Conservation (phyloP, 1,284 basidiomycete genomes). For the Pholiota adiposa region DNA sequence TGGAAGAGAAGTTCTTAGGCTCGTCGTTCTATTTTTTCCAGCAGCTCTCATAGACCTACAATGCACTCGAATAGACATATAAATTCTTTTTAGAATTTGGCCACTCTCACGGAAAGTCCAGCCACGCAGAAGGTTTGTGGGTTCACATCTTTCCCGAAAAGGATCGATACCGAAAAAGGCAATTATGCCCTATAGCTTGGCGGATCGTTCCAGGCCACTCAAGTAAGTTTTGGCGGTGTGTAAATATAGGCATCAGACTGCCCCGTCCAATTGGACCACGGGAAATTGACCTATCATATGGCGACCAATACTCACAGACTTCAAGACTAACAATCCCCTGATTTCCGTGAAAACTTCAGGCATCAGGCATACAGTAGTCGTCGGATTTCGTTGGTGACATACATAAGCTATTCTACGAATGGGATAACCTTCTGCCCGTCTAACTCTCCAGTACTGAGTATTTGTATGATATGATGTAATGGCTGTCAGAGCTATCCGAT, state of each 20-base stretch:
- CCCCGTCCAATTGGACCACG: neutral
- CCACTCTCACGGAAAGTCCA: neutral
- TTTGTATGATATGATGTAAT: neutral
- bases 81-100: neutral
- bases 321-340: too few relatives aligned
- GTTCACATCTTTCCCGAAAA: conserved; percentile 6
- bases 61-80: neutral
- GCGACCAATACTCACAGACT: too few relatives aligned
- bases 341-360: too few relatives aligned
- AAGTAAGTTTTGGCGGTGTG: neutral
- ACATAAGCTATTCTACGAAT: too few relatives aligned
- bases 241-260: neutral
- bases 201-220: neutral
- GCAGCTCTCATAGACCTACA: neutral
- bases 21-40: neutral
- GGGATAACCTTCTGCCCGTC: too few relatives aligned
- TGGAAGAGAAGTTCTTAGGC: neutral
- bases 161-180: neutral
- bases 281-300: neutral
- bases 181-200: neutral
- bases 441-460: too few relatives aligned
- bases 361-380: too few relatives aligned
- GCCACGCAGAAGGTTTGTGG: conserved; percentile 1
- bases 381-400: too few relatives aligned
- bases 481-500: neutral